A percentile compares a stretch with the other conserved stretches of the same genome.
phyloP scores from a whole-genome alignment of 164 flowering plant genomes.

The Nymphaea thermarum region DNA sequence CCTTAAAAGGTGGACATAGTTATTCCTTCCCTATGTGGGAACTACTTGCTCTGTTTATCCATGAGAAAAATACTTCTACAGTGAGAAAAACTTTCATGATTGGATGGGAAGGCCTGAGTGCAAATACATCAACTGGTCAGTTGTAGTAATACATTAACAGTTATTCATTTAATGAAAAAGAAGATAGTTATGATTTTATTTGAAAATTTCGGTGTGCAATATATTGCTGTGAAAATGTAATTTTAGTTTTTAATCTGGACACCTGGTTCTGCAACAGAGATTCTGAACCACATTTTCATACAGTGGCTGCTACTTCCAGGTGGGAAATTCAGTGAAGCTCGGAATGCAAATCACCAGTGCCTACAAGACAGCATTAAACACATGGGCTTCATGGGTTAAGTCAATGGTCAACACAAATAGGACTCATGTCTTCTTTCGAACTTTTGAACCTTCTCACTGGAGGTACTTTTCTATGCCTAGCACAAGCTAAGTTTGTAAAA shows the following conservation, averaged over 20 bases:
- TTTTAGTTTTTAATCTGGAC: background rate
- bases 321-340: conserved; percentile 45
- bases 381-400: conserved; percentile 84
- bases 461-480: conserved; percentile 24
- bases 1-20: background rate
- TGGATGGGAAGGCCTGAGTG: too few relatives aligned
- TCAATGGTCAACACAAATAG: conserved; percentile 33
- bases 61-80: too few relatives aligned
- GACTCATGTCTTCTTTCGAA: conserved; percentile 66
- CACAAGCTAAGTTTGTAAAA: too few relatives aligned
- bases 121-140: too few relatives aligned
- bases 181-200: too few relatives aligned
- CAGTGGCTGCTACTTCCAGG: conserved; percentile 86
- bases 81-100: too few relatives aligned
- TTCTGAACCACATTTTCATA: conserved; percentile 20
- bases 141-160: too few relatives aligned
- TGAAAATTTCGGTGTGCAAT: too few relatives aligned
- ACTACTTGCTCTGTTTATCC: background rate
- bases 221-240: too few relatives aligned
- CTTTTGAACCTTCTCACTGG: conserved; percentile 81
- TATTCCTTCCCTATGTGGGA: background rate
- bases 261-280: background rate
- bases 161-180: too few relatives aligned
- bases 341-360: conserved; percentile 55
- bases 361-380: conserved; percentile 43